Evolutionary conservation across 306 rosid genomes (phyloP).

Genomic region (Cicer chorassanicum): DNA sequence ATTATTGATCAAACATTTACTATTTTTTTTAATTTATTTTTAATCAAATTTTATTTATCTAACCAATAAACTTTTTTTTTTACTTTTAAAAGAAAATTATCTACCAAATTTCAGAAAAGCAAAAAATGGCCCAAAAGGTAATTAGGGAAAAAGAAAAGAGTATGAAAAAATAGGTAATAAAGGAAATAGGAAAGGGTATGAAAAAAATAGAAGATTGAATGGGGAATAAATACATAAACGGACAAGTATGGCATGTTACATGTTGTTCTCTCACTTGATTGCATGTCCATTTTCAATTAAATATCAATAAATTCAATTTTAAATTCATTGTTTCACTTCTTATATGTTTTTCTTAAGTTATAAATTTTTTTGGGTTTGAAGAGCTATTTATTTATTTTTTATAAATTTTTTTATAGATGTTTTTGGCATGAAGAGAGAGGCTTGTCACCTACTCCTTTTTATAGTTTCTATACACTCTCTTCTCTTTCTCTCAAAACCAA

Average conservation of each 20-base stretch:
- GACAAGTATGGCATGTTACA: conserved; percentile 79
- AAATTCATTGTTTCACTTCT: conserved; percentile 29
- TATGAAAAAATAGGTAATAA: too few relatives aligned
- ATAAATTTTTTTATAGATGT: background rate
- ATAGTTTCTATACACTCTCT: conserved; percentile 52
- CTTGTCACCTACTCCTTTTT: conserved; percentile 79
- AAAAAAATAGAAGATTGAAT: conserved; percentile 7
- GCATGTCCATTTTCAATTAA: conserved; percentile 53
- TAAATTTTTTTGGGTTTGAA: background rate
- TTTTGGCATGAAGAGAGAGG: conserved; percentile 63
- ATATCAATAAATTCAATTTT: conserved; percentile 42
- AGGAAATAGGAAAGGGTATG: too few relatives aligned
- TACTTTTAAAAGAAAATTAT: too few relatives aligned
- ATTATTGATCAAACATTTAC: too few relatives aligned
- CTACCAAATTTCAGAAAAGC: too few relatives aligned
- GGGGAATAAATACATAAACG: conserved; percentile 70
- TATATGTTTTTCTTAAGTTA: conserved; percentile 18
- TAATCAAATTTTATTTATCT: too few relatives aligned
- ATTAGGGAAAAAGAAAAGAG: too few relatives aligned
- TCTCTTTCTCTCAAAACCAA: conserved; percentile 37
- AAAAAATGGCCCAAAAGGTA: too few relatives aligned
- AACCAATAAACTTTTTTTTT: too few relatives aligned
- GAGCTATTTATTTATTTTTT: conserved; percentile 37
- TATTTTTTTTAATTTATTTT: too few relatives aligned
- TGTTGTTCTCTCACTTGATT: conserved; percentile 54